Base-by-base conservation (phyloP, 495 filamentous ascomycete genomes). In the Astrothelium subdiscretum region DNA sequence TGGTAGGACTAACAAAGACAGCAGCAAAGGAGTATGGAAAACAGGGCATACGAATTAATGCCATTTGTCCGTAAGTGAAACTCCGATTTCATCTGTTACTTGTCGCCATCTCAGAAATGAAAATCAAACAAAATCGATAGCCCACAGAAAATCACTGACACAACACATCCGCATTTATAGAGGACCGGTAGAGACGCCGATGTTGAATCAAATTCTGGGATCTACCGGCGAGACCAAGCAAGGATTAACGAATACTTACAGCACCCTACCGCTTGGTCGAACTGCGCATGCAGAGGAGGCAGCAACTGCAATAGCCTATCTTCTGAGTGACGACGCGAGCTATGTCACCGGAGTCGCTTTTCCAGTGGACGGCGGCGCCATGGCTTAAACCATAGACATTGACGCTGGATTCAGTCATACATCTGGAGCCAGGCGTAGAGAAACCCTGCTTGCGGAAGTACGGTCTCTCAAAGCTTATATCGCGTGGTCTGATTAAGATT, bases 11-110 rank as follows among this genome's bases (percentile, higher is more conserved):
- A n/a, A 61, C 59, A 11, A 61, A 31, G 26, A 48, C 59, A 31
- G 59, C 59, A 3, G 59, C 59, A 31, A 61, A 61, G 40, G 59
- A 61, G 26, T 44, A 43, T 48, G 59, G 32, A 5, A 31, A 40
- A 31, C 32, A 44, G 18, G 40, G 40, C 4, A 61, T 61, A 22
- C 32, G 59, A 4, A 15, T 40, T 38, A 61, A 61, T 31, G 35
- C 32, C 27, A 12, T 61, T 32, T 40, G 32, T 24, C 59, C 59
- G 57, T 59, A 42, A 59, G 57, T 18, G 24, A 20, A 29, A 29
- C 48, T 5, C 24, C 22, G 15, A 38, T 38, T 54, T 8, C 20
- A 3, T 24, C 29, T 26, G 6, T n/a, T 0, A 5, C 48, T 54
- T 54, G 22, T 11, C 15, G 11, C 48, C 20, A 15, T 5, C 43